Percentiles rank a stretch among this genome's conserved stretches.
Evolutionary conservation across 768 basidiomycete genomes (phyloP).

Genomic region (Podaxis sp.): DNA sequence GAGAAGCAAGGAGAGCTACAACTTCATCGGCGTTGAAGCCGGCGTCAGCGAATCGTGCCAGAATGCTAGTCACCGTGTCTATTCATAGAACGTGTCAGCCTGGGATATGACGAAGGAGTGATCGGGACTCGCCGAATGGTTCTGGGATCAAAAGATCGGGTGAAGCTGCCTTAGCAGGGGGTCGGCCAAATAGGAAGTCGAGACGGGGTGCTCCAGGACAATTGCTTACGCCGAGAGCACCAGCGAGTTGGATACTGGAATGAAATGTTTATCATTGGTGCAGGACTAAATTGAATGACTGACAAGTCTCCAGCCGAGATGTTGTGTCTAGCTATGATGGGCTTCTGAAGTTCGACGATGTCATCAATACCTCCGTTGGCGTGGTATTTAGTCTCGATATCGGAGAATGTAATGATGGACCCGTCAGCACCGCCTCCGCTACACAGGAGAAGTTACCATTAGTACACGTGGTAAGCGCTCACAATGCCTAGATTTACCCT

Average conservation of each 20-base stretch:
- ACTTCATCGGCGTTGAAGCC: constrained; percentile 34
- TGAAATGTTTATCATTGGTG: constrained; percentile 19
- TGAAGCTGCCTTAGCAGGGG: constrained; percentile 28
- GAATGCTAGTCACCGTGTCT: constrained; percentile 30
- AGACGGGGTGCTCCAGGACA: constrained; percentile 44
- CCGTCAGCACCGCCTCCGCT: constrained; percentile 34
- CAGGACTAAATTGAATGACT: constrained; percentile 6
- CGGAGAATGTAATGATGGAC: constrained; percentile 44
- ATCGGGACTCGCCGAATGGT: constrained; percentile 15
- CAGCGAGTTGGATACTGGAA: constrained; percentile 45
- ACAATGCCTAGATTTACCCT: not conserved
- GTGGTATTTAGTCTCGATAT: constrained; percentile 39
- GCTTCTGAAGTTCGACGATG: constrained; percentile 33
- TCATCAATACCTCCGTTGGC: constrained; percentile 45
- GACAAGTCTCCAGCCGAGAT: constrained; percentile 47
- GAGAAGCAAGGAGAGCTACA: constrained; percentile 36
- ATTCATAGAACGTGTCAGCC: not conserved
- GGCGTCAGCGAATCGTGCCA: constrained; percentile 33
- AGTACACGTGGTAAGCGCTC: not conserved
- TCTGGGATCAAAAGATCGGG: constrained; percentile 28
- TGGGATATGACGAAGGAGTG: not conserved
- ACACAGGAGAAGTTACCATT: not conserved
- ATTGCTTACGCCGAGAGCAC: constrained; percentile 38
- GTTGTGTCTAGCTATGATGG: constrained; percentile 33
- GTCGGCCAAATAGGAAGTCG: constrained; percentile 36